Evolutionary conservation across 306 rosid genomes (phyloP).

Genomic region (Quercus alba): DNA sequence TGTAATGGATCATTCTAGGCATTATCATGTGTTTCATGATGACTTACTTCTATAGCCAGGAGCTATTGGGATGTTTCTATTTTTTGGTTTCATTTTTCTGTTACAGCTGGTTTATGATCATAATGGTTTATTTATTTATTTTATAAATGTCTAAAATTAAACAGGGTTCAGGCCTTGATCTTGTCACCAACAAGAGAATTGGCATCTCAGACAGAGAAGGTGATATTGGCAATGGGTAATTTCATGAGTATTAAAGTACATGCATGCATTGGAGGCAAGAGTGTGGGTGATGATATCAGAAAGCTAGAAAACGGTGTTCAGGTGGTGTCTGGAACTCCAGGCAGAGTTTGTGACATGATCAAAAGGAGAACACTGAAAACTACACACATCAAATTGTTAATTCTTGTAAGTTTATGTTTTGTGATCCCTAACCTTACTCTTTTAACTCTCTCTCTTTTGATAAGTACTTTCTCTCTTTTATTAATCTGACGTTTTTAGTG

Average conservation of each 20-base stretch:
- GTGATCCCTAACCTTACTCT: background rate
- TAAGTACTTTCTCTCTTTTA: background rate
- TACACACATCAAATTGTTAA: constrained; percentile 75
- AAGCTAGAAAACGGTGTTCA: constrained; percentile 96
- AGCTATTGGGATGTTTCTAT: background rate
- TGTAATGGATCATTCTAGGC: background rate
- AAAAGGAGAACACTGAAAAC: constrained; percentile 96
- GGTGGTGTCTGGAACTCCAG: constrained; percentile 98
- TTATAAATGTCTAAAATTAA: background rate
- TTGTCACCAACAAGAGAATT: constrained; percentile 95
- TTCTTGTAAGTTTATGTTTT: constrained; percentile 56
- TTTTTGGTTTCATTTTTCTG: background rate
- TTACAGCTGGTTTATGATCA: background rate
- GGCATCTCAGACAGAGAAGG: constrained; percentile 94
- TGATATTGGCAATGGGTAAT: constrained; percentile 87
- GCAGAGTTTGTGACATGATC: constrained; percentile 97
- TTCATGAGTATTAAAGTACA: constrained; percentile 89
- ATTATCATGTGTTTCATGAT: background rate
- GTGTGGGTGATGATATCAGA: constrained; percentile 93
- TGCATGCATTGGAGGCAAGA: constrained; percentile 91
- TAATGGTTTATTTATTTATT: background rate
- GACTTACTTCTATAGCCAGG: background rate
- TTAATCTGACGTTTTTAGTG: background rate
- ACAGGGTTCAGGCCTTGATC: constrained; percentile 87
- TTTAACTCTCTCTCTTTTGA: background rate